A percentile compares a stretch with the other conserved stretches of the same genome.
These are phyloP conservation scores for Salix arbutifolia DNA, from an alignment of 345 rosid genomes.

Conservation along the genomic window DNA sequence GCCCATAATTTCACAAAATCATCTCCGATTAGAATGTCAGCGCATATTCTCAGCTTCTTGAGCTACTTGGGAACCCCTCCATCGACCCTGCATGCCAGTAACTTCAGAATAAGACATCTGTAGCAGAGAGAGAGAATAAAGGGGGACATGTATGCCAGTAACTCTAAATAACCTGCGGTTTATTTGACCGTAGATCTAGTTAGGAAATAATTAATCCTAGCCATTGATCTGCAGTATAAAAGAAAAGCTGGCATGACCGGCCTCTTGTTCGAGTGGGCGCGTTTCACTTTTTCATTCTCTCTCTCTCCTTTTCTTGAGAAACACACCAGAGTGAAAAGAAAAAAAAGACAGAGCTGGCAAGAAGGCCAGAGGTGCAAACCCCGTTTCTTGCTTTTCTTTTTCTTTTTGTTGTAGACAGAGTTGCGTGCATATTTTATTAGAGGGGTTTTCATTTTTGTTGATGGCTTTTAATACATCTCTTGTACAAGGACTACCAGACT, in stretches of 20 bases:
- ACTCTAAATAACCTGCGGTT: too few relatives aligned
- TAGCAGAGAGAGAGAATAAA: conserved; percentile 64
- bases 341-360: conserved; percentile 45
- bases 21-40: conserved; percentile 64
- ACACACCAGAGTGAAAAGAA: too few relatives aligned
- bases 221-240: too few relatives aligned
- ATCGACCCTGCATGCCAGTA: conserved; percentile 38
- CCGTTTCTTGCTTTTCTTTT: not conserved
- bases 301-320: too few relatives aligned
- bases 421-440: not conserved
- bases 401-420: not conserved
- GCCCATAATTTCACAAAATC: conserved; percentile 86
- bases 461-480: conserved; percentile 50
- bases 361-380: conserved; percentile 65
- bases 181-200: too few relatives aligned
- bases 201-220: too few relatives aligned
- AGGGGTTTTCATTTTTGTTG: not conserved
- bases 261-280: too few relatives aligned
- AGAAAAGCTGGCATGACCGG: too few relatives aligned
- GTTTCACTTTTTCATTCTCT: too few relatives aligned
- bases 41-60: conserved; percentile 86
- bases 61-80: conserved; percentile 69
- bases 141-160: conserved; percentile 14
- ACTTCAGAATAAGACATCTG: conserved; percentile 78
- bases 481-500: conserved; percentile 85